phyloP scores from a whole-genome alignment of 164 flowering plant genomes.

The Euptelea pleiosperma region DNA sequence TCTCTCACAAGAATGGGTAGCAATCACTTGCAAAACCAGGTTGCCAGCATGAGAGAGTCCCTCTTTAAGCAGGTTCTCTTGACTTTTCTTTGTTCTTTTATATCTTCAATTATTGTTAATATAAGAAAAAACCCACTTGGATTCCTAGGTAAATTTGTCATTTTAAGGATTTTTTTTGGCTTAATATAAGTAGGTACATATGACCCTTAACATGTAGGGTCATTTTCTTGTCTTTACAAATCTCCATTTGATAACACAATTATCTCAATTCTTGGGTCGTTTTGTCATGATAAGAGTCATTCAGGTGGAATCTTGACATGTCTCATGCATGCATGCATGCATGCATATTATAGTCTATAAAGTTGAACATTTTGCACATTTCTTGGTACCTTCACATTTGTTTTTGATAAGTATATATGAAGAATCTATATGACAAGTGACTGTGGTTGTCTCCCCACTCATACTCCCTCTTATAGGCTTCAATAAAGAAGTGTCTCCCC shows the following conservation, averaged over 20 bases:
- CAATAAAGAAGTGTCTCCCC: no score
- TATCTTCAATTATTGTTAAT: no score
- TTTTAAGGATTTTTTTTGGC: neutral
- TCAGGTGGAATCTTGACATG: no score
- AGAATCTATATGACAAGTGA: no score
- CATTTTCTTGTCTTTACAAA: neutral
- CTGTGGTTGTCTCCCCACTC: no score
- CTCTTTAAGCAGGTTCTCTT: conserved; percentile 87
- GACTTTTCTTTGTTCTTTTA: no score
- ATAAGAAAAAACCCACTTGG: neutral
- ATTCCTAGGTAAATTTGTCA: neutral
- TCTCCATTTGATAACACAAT: neutral
- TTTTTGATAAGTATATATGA: no score
- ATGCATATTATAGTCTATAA: neutral
- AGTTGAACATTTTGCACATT: no score
- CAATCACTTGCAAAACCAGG: conserved; percentile 42
- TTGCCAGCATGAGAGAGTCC: conserved; percentile 52
- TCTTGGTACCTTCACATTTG: no score
- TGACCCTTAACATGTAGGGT: no score
- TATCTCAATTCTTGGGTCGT: neutral
- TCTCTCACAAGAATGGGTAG: conserved; percentile 33
- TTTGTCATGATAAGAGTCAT: neutral
- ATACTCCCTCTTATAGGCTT: no score
- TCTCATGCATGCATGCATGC: neutral
- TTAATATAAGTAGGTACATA: no score